These are phyloP conservation scores for Penium margaritaceum DNA, from an alignment of 139 green algal genomes.

Conservation along the genomic window DNA sequence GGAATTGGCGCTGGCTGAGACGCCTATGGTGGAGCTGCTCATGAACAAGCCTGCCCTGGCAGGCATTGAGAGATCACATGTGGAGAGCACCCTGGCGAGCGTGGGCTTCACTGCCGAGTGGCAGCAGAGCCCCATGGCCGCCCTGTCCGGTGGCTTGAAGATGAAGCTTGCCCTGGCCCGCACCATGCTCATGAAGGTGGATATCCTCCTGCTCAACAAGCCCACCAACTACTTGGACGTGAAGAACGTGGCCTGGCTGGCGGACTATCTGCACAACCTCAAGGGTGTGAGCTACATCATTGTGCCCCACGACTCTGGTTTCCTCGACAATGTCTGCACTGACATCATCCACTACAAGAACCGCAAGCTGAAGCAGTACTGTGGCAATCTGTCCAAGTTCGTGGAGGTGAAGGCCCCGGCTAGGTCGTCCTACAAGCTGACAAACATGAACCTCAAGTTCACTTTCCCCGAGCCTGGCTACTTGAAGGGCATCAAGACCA, in stretches of 20 bases:
- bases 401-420: constrained; percentile 76
- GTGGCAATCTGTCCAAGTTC: constrained; percentile 83
- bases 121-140: constrained; percentile 47
- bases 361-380: constrained; percentile 62
- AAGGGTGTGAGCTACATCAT: constrained; percentile 56
- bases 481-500: constrained; percentile 88
- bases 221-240: constrained; percentile 56
- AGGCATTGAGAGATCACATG: constrained; percentile 1
- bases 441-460: constrained; percentile 57
- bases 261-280: constrained; percentile 56
- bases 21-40: constrained; percentile 51
- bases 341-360: constrained; percentile 68
- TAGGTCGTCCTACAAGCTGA: constrained; percentile 76
- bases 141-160: constrained; percentile 52
- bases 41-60: background rate
- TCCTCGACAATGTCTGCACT: constrained; percentile 68
- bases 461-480: constrained; percentile 78
- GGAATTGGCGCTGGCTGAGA: constrained; percentile 15
- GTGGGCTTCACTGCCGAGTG: constrained; percentile 73
- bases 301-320: constrained; percentile 67
- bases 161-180: constrained; percentile 51
- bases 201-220: constrained; percentile 71
- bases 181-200: constrained; percentile 75
- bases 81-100: constrained; percentile 47
- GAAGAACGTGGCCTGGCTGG: constrained; percentile 64